phyloP scores from a whole-genome alignment of 208 protist species.

The Zelonia costaricensis region DNA sequence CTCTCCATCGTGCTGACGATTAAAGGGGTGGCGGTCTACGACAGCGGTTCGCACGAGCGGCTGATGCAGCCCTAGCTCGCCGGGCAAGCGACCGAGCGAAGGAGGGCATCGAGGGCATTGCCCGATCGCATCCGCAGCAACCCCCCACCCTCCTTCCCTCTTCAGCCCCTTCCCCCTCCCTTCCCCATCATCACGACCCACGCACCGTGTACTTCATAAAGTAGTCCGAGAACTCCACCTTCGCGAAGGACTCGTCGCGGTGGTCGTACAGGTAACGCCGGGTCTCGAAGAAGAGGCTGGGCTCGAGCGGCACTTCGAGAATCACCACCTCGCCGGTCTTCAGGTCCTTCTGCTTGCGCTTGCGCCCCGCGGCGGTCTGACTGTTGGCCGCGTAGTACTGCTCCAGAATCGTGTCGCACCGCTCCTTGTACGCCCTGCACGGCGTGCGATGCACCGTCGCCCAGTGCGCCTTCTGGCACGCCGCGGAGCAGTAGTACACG shows the following conservation, averaged over 20 bases:
- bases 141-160: background rate
- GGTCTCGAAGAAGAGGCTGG: constrained; percentile 69
- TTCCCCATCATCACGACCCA: constrained; percentile 25
- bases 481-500: constrained; percentile 75
- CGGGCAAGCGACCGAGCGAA: too few species aligned
- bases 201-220: constrained; percentile 82
- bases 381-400: constrained; percentile 59
- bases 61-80: too few species aligned
- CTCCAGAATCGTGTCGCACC: constrained; percentile 32
- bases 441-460: constrained; percentile 45
- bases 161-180: background rate
- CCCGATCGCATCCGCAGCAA: background rate
- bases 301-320: constrained; percentile 71
- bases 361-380: constrained; percentile 8
- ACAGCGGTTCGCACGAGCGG: too few species aligned
- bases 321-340: constrained; percentile 40
- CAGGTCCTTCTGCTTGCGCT: constrained; percentile 25
- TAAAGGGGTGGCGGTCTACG: too few species aligned
- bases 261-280: constrained; percentile 78
- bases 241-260: constrained; percentile 52
- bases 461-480: constrained; percentile 78
- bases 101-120: too few species aligned
- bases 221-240: constrained; percentile 73
- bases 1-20: too few species aligned
- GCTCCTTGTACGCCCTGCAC: constrained; percentile 66